These are phyloP conservation scores for Boletellus deceptivus DNA, from an alignment of 1,284 basidiomycete genomes.

Conservation along the genomic window DNA sequence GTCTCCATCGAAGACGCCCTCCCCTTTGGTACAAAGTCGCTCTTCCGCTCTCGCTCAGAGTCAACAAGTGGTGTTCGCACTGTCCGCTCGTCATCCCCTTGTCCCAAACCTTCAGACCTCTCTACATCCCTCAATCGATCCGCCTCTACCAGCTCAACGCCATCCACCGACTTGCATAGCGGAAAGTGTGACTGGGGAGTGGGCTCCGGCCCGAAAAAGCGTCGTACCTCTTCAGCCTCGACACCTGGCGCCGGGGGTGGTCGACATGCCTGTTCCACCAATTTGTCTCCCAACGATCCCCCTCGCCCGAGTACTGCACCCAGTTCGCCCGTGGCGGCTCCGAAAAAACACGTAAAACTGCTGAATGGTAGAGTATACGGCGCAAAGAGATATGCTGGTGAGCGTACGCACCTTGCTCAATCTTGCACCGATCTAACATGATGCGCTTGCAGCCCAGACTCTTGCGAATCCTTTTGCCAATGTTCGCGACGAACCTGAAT, in stretches of 20 bases:
- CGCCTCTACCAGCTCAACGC: constrained; percentile 11
- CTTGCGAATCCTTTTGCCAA: constrained; percentile 51
- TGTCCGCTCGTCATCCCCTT: constrained; percentile 16
- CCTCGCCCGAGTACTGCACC: constrained; percentile 19
- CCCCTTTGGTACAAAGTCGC: constrained; percentile 43
- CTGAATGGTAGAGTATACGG: constrained; percentile 80
- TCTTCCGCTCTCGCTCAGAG: constrained; percentile 48
- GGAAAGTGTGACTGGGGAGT: constrained; percentile 16
- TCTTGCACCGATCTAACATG: neutral
- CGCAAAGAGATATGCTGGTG: constrained; percentile 39
- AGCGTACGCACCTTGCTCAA: constrained; percentile 11
- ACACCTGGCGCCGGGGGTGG: constrained; percentile 32
- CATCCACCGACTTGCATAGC: neutral
- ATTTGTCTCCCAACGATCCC: neutral
- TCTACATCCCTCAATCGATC: constrained; percentile 13
- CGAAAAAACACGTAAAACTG: constrained; percentile 48
- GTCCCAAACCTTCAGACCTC: constrained; percentile 1
- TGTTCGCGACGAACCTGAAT: constrained; percentile 62
- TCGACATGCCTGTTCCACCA: constrained; percentile 21
- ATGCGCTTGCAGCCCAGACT: constrained; percentile 13
- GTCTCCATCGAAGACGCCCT: constrained; percentile 43
- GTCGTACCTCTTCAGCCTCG: constrained; percentile 22
- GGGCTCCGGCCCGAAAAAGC: constrained; percentile 31
- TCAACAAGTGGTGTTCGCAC: constrained; percentile 7
- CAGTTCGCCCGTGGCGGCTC: constrained; percentile 1